Evolutionary conservation across 192 early-diverging fungal species (phyloP).

Genomic region (Radiomyces spectabilis): DNA sequence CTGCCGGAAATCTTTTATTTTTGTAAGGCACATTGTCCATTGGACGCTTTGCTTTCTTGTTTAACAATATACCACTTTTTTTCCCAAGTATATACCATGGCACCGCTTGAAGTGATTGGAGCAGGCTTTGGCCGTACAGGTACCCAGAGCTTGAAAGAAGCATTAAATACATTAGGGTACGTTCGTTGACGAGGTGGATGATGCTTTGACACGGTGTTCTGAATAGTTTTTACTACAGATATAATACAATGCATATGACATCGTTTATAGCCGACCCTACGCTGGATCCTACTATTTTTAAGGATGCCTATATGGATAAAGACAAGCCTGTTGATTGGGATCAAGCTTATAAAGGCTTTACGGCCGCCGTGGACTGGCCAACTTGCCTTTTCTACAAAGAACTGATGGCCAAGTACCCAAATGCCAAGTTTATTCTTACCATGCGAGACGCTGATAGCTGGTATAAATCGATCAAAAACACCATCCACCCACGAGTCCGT

Average conservation of each 20-base stretch:
- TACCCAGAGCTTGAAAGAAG: conserved; percentile 1
- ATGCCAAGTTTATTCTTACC: conserved; percentile 14
- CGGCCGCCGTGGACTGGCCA: conserved; percentile 10
- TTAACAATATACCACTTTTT: too few species aligned
- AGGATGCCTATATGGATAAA: conserved; percentile 4
- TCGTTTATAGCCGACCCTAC: background rate
- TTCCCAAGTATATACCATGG: too few species aligned
- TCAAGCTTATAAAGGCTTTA: background rate
- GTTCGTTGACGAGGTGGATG: too few species aligned
- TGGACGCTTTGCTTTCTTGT: too few species aligned
- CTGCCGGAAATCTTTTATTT: too few species aligned
- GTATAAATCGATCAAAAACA: conserved; percentile 1
- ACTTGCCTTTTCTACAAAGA: conserved; percentile 3
- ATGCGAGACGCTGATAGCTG: conserved; percentile 3
- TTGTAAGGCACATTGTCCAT: too few species aligned
- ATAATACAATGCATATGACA: background rate
- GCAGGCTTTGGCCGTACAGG: conserved; percentile 10
- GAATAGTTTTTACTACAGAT: background rate
- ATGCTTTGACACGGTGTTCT: background rate
- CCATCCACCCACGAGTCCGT: too few species aligned
- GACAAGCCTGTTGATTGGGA: too few species aligned
- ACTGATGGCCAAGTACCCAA: conserved; percentile 6
- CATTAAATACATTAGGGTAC: conserved; percentile 5
- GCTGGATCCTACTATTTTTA: background rate
- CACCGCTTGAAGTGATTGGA: conserved; percentile 8